Evolutionary conservation across 2,329 filamentous ascomycete genomes (phyloP), one percentile per base, ranked within the genome.

Genomic region (Fusarium cicatricum): DNA sequence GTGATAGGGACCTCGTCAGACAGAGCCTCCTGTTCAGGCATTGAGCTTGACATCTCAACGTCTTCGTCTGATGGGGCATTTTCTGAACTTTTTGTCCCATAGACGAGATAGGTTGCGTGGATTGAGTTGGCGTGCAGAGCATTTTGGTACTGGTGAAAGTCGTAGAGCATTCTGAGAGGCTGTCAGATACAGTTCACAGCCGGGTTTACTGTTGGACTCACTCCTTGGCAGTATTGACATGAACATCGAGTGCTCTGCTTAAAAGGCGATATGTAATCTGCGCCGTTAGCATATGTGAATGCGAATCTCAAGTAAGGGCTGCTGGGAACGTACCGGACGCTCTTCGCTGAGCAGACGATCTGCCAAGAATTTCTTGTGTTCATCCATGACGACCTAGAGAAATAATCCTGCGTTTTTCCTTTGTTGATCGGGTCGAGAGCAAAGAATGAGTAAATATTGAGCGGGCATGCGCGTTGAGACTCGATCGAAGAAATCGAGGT

Each of bases 21-120:
- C 5, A 76, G 70, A 2, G 77, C 72, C 7, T 72, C 71, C 10
- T 66, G 52, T 7, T 85, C 82, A 14, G 84, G 83, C 70, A 85
- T 81, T 7, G 89, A 90, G 74, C 87, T 88, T 42, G 81, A 83
- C 76, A 91, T 89, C 38, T 88, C 86, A 52, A 92, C 85, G 46
- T 90, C 88, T n/a, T 79, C 84, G 65, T 89, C 82, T 31, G 80
- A 77, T 19, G 74, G 68, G 2, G 58, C 64, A 12, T 75, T 72
- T 15, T 71, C 70, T 6, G 69, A 68, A 47, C 75, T 80, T 68
- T 85, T 89, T 17, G 79, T 84, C 33, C 94, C 95, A 44, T 88
- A 90, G 39, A 99, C 72, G 42, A 97, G 79, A 75, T 97, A 99
- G n/a, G 92, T 97, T 38, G 94, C 95, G 76, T 96, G 86, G n/a